A percentile compares a stretch with the other conserved stretches of the same genome.
These are phyloP conservation scores for Castanopsis chinensis DNA, from an alignment of 306 rosid genomes.

Conservation along the genomic window DNA sequence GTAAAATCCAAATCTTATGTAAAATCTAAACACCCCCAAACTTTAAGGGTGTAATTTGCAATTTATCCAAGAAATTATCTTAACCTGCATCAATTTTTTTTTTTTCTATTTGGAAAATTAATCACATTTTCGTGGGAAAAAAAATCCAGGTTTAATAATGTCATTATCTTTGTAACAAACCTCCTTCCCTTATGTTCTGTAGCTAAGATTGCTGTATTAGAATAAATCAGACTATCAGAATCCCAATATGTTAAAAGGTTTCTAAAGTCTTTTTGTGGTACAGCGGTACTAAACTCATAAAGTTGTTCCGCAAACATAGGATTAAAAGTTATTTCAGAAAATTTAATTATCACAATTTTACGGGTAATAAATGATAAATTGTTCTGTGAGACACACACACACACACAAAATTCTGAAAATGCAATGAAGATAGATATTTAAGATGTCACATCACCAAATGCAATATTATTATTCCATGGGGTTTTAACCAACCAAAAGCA, in stretches of 20 bases:
- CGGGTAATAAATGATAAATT: neutral
- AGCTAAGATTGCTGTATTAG: neutral
- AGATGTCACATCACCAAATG: neutral
- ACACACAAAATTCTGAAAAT: neutral
- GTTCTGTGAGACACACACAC: neutral
- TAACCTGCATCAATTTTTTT: neutral
- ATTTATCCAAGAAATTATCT: neutral
- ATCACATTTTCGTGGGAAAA: neutral
- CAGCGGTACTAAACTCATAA: neutral
- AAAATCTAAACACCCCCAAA: no score
- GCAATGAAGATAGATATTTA: neutral
- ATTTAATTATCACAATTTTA: neutral
- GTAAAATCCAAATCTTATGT: no score
- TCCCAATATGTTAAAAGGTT: neutral
- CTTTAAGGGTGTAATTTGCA: no score
- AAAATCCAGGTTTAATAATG: neutral
- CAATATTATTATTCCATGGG: neutral
- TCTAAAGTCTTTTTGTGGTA: neutral
- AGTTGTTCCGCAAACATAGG: neutral
- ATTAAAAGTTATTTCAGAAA: neutral
- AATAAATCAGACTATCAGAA: neutral
- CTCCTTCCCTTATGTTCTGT: neutral
- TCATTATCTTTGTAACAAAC: neutral
- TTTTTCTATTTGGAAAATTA: neutral
- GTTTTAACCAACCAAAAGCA: slow-evolving; percentile 16